These are phyloP conservation scores for Fraxinus nigra DNA, from an alignment of 305 asterid species.

Conservation along the genomic window DNA sequence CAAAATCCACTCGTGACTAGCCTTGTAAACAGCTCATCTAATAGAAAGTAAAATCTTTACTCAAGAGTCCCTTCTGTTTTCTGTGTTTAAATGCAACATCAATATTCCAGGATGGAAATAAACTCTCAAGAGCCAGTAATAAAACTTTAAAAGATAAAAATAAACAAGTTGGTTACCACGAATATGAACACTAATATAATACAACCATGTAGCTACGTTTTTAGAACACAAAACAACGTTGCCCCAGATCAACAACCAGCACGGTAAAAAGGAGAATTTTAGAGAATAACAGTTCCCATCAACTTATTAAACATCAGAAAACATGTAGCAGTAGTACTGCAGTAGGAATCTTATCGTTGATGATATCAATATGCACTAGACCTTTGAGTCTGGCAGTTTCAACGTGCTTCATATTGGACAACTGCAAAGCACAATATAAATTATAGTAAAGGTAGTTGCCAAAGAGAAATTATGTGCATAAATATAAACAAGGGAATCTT, in stretches of 20 bases:
- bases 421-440: constrained; percentile 37
- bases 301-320: not conserved
- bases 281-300: not conserved
- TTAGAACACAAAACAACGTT: not conserved
- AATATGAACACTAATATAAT: not conserved
- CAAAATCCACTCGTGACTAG: not conserved
- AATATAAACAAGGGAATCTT: not conserved
- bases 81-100: not conserved
- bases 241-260: not conserved
- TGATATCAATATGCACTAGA: not conserved
- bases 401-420: constrained; percentile 68
- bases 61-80: not conserved
- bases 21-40: not conserved
- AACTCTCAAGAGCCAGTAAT: not conserved
- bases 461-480: not conserved
- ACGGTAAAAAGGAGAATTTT: not conserved
- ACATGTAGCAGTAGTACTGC: not conserved
- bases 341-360: not conserved
- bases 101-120: not conserved
- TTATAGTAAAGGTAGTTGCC: not conserved
- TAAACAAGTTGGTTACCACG: not conserved
- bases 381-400: constrained; percentile 3
- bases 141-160: not conserved
- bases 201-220: not conserved
- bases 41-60: not conserved